Base-by-base conservation (phyloP, 805 yeast species). In the Jamesozyma lodderae region DNA sequence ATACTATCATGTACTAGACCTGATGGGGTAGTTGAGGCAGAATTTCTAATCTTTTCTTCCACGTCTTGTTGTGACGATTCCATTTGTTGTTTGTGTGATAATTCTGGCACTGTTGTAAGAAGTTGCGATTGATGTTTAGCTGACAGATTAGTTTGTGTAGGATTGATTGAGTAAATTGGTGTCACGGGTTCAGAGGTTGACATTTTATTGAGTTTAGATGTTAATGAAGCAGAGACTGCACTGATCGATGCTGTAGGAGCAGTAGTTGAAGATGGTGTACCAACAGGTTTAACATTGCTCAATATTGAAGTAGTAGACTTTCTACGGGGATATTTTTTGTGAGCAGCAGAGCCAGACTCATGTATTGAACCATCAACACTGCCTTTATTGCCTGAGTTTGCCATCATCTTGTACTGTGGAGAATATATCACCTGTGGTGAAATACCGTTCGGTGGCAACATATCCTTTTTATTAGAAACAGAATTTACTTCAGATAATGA, bases 171-270 rank as follows among this genome's bases (percentile, higher is more conserved):
- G 32, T 41, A 31, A 8, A 41, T n/a, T 18, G 44, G 44, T 3
- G 44, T 41, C 11, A 38, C 44, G 8, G 44, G 44, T 29, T 41
- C 44, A 11, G 44, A 41, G 10, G 31, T 37, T 2, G 44, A 41
- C 13, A 31, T 13, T 17, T 33, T 38, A 6, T 13, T 6, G n/a
- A n/a, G n/a, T n/a, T n/a, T n/a, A n/a, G n/a, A n/a, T n/a, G n/a
- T n/a, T n/a, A n/a, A n/a, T n/a, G n/a, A n/a, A n/a, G n/a, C n/a
- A n/a, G n/a, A n/a, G n/a, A n/a, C n/a, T 8, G 21, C n/a, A 14
- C 14, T 25, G 4, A 17, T n/a, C 2, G 6, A 11, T n/a, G 23
- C 21, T 3, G 23, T 14, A n/a, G 31, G 4, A 6, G 23, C 13
- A 6, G 27, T 14, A 2, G 29, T 11, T 5, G 29, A 11, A 16